A percentile compares a stretch with the other conserved stretches of the same genome.
These are phyloP conservation scores for Achlya hypogyna DNA, from an alignment of 352 stramenopile species.

Conservation along the genomic window DNA sequence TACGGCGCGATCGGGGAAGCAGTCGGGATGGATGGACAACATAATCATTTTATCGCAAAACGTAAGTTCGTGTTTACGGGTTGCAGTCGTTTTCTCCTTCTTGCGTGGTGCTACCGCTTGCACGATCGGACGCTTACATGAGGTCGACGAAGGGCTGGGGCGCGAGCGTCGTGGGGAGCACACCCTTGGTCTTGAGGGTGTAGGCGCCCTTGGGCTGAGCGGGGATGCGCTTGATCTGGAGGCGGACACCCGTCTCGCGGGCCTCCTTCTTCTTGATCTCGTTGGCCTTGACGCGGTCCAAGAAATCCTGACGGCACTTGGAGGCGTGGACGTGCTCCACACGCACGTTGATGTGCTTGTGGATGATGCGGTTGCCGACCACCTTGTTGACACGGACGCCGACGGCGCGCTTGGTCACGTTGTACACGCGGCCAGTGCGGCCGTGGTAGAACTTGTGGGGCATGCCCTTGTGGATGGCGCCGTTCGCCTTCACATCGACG, in stretches of 20 bases:
- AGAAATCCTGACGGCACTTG: constrained; percentile 98
- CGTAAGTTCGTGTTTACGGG: background rate
- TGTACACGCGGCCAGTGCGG: constrained; percentile 98
- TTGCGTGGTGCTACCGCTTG: background rate
- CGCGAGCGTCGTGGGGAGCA: constrained; percentile 93
- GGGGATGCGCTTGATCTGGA: constrained; percentile 93
- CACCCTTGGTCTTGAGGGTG: constrained; percentile 88
- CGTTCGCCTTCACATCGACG: constrained; percentile 99
- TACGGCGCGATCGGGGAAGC: background rate
- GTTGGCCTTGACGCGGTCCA: constrained; percentile 97
- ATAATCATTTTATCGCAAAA: constrained; percentile 5
- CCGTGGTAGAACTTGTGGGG: constrained; percentile 99
- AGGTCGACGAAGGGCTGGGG: constrained; percentile 98
- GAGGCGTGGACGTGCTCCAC: constrained; percentile 98
- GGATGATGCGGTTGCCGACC: constrained; percentile 96
- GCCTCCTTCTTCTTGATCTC: constrained; percentile 97
- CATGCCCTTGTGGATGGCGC: constrained; percentile 99
- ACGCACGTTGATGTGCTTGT: constrained; percentile 99
- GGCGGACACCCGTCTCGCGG: constrained; percentile 78
- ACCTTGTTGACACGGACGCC: constrained; percentile 99
- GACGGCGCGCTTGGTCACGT: constrained; percentile 98
- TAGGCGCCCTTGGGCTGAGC: constrained; percentile 93
- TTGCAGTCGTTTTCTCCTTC: constrained; percentile 3
- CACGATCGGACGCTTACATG: constrained; percentile 78
- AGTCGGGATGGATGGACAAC: background rate